Conservation (phyloP, 768 basidiomycete species). For the Trametes gibbosa region DNA sequence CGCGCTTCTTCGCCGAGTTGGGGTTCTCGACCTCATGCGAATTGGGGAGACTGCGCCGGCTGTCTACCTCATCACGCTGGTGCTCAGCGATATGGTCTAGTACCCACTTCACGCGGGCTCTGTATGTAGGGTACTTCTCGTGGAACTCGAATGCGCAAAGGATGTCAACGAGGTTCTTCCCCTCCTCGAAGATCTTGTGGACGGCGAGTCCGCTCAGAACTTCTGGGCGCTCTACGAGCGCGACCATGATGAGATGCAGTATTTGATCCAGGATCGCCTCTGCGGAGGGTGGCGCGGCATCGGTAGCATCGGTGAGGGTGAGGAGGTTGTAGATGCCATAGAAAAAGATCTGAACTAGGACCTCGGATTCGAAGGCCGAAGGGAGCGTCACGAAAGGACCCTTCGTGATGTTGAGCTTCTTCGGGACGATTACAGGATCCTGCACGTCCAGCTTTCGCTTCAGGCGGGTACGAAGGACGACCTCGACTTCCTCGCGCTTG, state of each 20-base stretch:
- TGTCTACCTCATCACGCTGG: slow-evolving; percentile 55
- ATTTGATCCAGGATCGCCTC: slow-evolving; percentile 91
- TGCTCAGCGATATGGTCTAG: slow-evolving; percentile 56
- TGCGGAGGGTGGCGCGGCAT: slow-evolving; percentile 65
- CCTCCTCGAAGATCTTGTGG: slow-evolving; percentile 53
- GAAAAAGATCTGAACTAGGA: slow-evolving; percentile 79
- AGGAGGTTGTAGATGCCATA: slow-evolving; percentile 77
- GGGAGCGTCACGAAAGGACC: slow-evolving; percentile 72
- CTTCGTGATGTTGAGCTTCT: slow-evolving; percentile 55
- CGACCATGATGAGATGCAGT: slow-evolving; percentile 84
- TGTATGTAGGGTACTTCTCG: slow-evolving; percentile 71
- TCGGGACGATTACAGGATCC: slow-evolving; percentile 77
- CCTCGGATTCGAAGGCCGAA: slow-evolving; percentile 63
- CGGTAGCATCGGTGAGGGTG: slow-evolving; percentile 56
- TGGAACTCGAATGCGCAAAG: slow-evolving; percentile 78
- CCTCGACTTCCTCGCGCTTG: slow-evolving; percentile 88
- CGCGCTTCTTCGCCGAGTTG: slow-evolving; percentile 73
- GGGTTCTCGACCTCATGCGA: slow-evolving; percentile 41
- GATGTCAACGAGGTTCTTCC: slow-evolving; percentile 63
- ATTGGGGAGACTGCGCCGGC: slow-evolving; percentile 44
- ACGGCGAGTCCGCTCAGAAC: slow-evolving; percentile 61
- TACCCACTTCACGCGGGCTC: slow-evolving; percentile 72
- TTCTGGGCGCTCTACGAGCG: slow-evolving; percentile 64
- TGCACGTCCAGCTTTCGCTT: slow-evolving; percentile 60
- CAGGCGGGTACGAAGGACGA: slow-evolving; percentile 60